Evolutionary conservation across 768 basidiomycete genomes (phyloP).

Genomic region (Lentinula guzmanii): DNA sequence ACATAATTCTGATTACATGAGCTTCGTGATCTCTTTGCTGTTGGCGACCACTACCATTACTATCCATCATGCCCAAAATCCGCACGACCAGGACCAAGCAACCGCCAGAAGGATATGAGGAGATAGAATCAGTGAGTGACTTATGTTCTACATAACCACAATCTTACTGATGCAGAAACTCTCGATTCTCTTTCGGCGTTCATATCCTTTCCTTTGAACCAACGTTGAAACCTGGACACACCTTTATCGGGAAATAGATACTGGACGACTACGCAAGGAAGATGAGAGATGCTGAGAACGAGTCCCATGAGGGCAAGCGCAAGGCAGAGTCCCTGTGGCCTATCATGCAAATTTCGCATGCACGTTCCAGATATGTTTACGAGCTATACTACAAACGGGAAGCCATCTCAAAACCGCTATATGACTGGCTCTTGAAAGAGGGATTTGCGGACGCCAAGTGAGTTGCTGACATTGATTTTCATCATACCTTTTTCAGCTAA

Average conservation of each 20-base stretch:
- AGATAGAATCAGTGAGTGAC: conserved; percentile 69
- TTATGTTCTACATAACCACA: not conserved
- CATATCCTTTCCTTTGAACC: not conserved
- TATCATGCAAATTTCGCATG: conserved; percentile 97
- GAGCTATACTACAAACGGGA: conserved; percentile 99
- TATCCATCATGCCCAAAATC: conserved; percentile 81
- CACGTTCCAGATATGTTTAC: conserved; percentile 94
- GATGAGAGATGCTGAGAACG: conserved; percentile 99
- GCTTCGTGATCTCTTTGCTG: not conserved
- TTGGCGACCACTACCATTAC: conserved; percentile 5
- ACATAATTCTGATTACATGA: not conserved
- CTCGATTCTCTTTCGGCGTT: not conserved
- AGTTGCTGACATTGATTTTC: conserved; percentile 23
- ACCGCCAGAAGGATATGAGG: conserved; percentile 94
- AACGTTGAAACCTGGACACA: not conserved
- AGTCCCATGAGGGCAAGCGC: conserved; percentile 97
- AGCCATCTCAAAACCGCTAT: conserved; percentile 86
- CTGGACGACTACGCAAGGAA: conserved; percentile 98
- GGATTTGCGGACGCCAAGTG: conserved; percentile 96
- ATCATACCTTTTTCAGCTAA: not conserved
- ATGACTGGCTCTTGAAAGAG: conserved; percentile 97
- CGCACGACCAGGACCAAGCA: conserved; percentile 87
- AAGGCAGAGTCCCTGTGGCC: conserved; percentile 93
- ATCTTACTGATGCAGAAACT: not conserved
- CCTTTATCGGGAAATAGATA: conserved; percentile 42